A percentile compares a stretch with the other conserved stretches of the same genome.
Conservation (phyloP, 441 rosid species). For the Jatropha multifida region DNA sequence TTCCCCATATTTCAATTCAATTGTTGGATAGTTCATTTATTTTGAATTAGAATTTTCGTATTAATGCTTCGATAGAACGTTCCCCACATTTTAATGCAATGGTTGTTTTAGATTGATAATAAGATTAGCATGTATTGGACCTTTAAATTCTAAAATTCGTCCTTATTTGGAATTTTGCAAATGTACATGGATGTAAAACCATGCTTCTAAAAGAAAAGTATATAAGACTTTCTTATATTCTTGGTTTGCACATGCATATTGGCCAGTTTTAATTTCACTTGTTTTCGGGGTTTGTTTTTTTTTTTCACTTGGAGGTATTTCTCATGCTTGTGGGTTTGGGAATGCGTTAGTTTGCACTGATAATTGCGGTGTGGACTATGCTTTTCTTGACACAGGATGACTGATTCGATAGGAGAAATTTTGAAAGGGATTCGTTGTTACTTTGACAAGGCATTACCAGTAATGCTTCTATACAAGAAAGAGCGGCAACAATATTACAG, state of each 20-base stretch:
- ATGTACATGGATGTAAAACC: not conserved
- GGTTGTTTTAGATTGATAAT: not conserved
- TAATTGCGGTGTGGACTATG: slow-evolving; percentile 20
- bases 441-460: slow-evolving; percentile 89
- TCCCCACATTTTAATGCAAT: not conserved
- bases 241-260: not conserved
- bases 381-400: slow-evolving; percentile 51
- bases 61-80: not conserved
- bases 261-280: not conserved
- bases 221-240: not conserved
- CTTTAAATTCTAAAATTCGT: not conserved
- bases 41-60: not conserved
- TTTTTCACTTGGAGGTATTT: not conserved
- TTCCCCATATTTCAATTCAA: not conserved
- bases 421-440: slow-evolving; percentile 86
- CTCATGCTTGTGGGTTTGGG: not conserved
- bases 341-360: slow-evolving; percentile 3
- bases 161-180: not conserved
- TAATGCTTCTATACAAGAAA: slow-evolving; percentile 76
- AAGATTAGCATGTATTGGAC: not conserved
- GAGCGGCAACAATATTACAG: slow-evolving; percentile 86
- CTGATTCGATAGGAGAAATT: slow-evolving; percentile 81
- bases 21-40: not conserved
- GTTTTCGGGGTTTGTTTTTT: not conserved
- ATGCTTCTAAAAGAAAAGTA: not conserved